Base-by-base conservation (phyloP, 2,329 filamentous ascomycete species). In the Epichloe typhina region DNA sequence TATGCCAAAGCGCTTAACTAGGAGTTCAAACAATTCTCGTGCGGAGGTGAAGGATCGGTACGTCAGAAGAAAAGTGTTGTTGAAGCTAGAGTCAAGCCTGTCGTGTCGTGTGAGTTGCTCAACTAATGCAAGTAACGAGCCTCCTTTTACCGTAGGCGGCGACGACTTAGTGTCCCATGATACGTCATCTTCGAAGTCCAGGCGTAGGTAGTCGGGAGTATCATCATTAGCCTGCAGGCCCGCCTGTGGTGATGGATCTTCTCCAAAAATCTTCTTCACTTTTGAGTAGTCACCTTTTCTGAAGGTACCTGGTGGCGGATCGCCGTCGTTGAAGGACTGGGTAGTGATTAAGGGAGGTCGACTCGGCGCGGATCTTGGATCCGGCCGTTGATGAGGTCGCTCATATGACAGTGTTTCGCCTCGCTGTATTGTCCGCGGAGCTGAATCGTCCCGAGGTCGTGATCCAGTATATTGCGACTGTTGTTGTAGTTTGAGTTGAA, bases 41-140 rank as follows among this genome's bases (percentile, higher is more conserved):
- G 91, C 93, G 3, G 83, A 82, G 0, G 93, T 97, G 62, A 98
- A 98, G 0, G 93, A 98, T 55, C 87, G 80, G 66, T 98, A 98
- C 1, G 93, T 98, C 38, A 98, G 79, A 15, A 98, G 80, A 74
- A 98, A 98, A 1, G 93, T 98, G 61, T 91, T 94, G 72, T 97
- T 97, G 71, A 97, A 97, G 55, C 79, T 91, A 3, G 90, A 88
- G 63, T 97, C 93, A 13, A 95, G 78, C 62, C 94, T 93, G 69
- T 98, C 93, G 63, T 98, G 93, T 46, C 93, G 82, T 15, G 93
- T 98, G 43, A 98, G 76, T 62, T 97, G 91, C 66, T 97, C 93
- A 5, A 96, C 93, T 52, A 98, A 73, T 4, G 87, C 93, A 33
- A 88, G 76, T 19, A 98, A 70, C 1, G 91, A 95, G 45, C 93